Conservation (phyloP, 164 flowering plant genomes). For the Echeveria elegans region DNA sequence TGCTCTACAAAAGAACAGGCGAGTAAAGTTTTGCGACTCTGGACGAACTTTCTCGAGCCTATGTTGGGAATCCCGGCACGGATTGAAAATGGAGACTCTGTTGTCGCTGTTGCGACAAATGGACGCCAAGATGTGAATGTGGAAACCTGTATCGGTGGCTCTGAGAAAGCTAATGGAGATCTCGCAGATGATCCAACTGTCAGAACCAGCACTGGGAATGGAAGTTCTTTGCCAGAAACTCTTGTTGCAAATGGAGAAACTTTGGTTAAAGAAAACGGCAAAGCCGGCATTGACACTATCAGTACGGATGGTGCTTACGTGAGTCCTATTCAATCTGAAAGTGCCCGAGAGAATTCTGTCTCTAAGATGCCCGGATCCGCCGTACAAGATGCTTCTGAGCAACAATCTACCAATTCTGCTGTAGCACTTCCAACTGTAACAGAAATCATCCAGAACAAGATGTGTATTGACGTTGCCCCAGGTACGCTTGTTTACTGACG, state of each 20-base stretch:
- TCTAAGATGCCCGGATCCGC: constrained; percentile 10
- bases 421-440: constrained; percentile 21
- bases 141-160: constrained; percentile 17
- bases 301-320: constrained; percentile 11
- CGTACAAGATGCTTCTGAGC: constrained; percentile 16
- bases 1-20: constrained; percentile 50
- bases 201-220: constrained; percentile 23
- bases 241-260: background rate
- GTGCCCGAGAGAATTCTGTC: constrained; percentile 16
- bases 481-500: constrained; percentile 21
- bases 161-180: constrained; percentile 24
- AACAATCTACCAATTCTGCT: constrained; percentile 18
- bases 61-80: constrained; percentile 43
- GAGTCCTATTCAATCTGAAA: constrained; percentile 14
- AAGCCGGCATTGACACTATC: constrained; percentile 9
- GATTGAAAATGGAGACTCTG: constrained; percentile 15
- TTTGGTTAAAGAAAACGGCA: constrained; percentile 18
- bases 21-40: constrained; percentile 45
- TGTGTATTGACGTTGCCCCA: constrained; percentile 18
- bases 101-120: constrained; percentile 13
- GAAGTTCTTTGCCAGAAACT: constrained; percentile 14
- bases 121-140: constrained; percentile 13
- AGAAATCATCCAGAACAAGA: constrained; percentile 24
- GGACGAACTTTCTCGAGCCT: constrained; percentile 52
- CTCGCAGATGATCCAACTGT: constrained; percentile 21